phyloP scores from a whole-genome alignment of 2,329 filamentous ascomycete species.

The Microcyclospora pomicola region DNA sequence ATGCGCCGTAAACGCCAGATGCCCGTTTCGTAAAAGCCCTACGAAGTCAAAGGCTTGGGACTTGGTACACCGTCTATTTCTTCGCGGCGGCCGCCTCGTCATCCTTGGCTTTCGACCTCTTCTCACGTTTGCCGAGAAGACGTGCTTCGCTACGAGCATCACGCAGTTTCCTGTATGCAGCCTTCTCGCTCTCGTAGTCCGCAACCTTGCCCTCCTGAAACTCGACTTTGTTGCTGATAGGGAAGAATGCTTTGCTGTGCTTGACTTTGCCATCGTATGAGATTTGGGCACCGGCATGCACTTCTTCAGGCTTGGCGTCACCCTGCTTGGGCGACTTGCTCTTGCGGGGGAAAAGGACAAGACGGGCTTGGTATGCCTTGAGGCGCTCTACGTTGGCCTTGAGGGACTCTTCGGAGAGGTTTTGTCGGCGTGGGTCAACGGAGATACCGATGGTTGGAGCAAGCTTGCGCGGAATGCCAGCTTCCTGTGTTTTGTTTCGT shows the following conservation, averaged over 20 bases:
- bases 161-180: conserved; percentile 77
- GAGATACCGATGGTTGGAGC: conserved; percentile 93
- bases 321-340: conserved; percentile 86
- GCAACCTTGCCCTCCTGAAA: conserved; percentile 73
- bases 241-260: conserved; percentile 42
- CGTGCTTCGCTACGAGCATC: conserved; percentile 71
- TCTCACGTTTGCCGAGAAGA: conserved; percentile 72
- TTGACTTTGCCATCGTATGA: conserved; percentile 34
- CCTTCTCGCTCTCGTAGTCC: conserved; percentile 56
- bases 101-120: conserved; percentile 79
- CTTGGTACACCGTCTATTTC: conserved; percentile 47
- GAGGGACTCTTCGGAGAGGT: conserved; percentile 91
- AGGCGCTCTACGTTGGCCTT: conserved; percentile 92
- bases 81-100: conserved; percentile 65
- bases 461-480: conserved; percentile 85
- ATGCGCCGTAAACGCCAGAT: too few relatives aligned
- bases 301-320: conserved; percentile 71
- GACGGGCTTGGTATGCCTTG: conserved; percentile 89
- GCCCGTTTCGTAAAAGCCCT: too few relatives aligned
- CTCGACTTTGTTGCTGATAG: conserved; percentile 56
- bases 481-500: conserved; percentile 47
- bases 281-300: conserved; percentile 51
- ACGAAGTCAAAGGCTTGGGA: too few relatives aligned
- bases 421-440: conserved; percentile 92
- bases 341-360: conserved; percentile 97